Base-by-base conservation (phyloP, 106 monocot genomes). In the Allium sativum region DNA sequence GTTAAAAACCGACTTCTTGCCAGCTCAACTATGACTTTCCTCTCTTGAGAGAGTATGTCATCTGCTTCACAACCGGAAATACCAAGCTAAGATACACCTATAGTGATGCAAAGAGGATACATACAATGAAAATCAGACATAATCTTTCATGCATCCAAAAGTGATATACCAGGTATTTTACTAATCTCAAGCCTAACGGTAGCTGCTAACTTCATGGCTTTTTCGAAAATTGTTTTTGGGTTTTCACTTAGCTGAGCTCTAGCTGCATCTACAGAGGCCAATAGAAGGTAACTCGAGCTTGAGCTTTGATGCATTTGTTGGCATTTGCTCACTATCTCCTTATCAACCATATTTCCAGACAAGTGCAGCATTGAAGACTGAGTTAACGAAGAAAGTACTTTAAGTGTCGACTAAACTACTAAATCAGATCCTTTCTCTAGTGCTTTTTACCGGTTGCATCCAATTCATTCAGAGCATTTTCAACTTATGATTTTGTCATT, bases 231-330 rank as follows among this genome's bases (percentile, higher is more conserved):
- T 6, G 61, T 16, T 13, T 53, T 6, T 52, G 62, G 45, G 9
- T 81, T 76, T 12, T 78, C 76, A 55, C 78, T 76, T 46, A 92
- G 42, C 56, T 87, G 87, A 69, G 87, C 92, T 65, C 84, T 80
- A 56, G 92, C 83, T 18, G 92, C 81, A 70, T 92, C 87, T 46
- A 92, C 63, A 9, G 92, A 92, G 16, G 92, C 87, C 9, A 92
- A 78, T n/a, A 92, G 78, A 2, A 92, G 76, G 53, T 84, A 84
- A 45, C 74, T 92, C 12, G 87, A 87, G 52, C 87, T 92, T 9
- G 92, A 79, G 59, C 84, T 92, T 52, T 92, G 92, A 15, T 87
- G 76, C 16, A 67, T 65, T 67, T 92, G 92, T 66, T 87, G 87
- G 54, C 83, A 87, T 71, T 70, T 73, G 48, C 71, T 74, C 17